Evolutionary conservation across 2,329 filamentous ascomycete genomes (phyloP).

Genomic region (Exserohilum turcica): DNA sequence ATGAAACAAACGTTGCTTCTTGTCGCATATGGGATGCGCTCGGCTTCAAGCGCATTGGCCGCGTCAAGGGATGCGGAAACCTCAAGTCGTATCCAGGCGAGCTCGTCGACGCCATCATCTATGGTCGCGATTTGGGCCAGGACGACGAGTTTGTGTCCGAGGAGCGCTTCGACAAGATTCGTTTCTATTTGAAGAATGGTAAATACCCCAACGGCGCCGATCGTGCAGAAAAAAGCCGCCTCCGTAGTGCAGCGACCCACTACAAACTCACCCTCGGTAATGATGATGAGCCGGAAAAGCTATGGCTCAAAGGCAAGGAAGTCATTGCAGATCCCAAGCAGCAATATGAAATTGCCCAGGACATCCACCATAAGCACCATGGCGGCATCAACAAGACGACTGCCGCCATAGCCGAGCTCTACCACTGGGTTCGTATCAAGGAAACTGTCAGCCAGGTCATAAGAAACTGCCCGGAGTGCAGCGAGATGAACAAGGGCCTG

Average conservation of each 20-base stretch:
- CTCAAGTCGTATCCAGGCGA: conserved; percentile 54
- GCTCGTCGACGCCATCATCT: conserved; percentile 58
- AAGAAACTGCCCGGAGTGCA: conserved; percentile 87
- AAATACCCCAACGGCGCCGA: conserved; percentile 93
- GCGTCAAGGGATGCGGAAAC: conserved; percentile 64
- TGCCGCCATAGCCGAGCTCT: conserved; percentile 87
- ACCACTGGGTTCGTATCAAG: conserved; percentile 98
- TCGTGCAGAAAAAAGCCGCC: conserved; percentile 90
- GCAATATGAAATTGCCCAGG: conserved; percentile 87
- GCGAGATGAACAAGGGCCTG: conserved; percentile 61
- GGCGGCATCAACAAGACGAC: conserved; percentile 99
- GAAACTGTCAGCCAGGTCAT: conserved; percentile 96
- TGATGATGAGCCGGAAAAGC: conserved; percentile 58
- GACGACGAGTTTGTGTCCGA: conserved; percentile 88
- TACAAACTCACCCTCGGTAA: conserved; percentile 74
- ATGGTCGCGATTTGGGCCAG: conserved; percentile 64
- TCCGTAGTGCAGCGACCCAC: conserved; percentile 91
- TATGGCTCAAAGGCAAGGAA: conserved; percentile 98
- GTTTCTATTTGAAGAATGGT: conserved; percentile 92
- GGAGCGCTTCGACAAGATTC: conserved; percentile 98
- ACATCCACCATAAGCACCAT: conserved; percentile 75
- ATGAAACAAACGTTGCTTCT: conserved; percentile 89
- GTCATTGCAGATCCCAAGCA: conserved; percentile 87
- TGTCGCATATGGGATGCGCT: conserved; percentile 91
- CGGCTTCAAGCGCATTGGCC: conserved; percentile 89